phyloP scores from a whole-genome alignment of 371 early-diverging fungal species.

The Basidiobolus meristosporus region DNA sequence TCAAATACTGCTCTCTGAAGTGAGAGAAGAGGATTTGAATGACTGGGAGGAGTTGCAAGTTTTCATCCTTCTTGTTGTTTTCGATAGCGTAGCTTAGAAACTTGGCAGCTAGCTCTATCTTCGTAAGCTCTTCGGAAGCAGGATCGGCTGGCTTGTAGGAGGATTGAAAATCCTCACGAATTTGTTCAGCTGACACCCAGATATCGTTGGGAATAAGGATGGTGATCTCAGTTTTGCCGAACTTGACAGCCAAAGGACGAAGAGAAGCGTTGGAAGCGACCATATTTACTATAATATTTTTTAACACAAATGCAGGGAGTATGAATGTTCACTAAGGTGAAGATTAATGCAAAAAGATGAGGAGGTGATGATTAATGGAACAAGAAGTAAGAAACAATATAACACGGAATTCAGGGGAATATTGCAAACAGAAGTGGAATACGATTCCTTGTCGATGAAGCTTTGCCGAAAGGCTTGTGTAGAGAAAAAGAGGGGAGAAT shows the following conservation, averaged over 20 bases:
- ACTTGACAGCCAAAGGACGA: slow-evolving; percentile 68
- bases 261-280: slow-evolving; percentile 6
- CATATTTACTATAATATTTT: no score
- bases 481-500: no score
- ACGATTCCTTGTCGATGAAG: no score
- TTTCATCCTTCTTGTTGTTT: slow-evolving; percentile 26
- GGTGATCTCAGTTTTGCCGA: slow-evolving; percentile 57
- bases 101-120: slow-evolving; percentile 55
- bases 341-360: no score
- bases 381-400: no score
- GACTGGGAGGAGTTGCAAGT: slow-evolving; percentile 32
- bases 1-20: slow-evolving; percentile 51
- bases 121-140: slow-evolving; percentile 29
- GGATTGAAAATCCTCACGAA: slow-evolving; percentile 54
- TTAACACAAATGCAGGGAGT: no score
- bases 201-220: slow-evolving; percentile 66
- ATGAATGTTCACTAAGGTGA: no score
- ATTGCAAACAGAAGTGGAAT: no score
- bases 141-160: slow-evolving; percentile 10
- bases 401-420: no score
- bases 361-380: no score
- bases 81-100: slow-evolving; percentile 49
- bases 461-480: no score
- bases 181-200: slow-evolving; percentile 79
- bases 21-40: slow-evolving; percentile 58